These are phyloP conservation scores for Thyridium curvatum DNA, from an alignment of 2,329 filamentous ascomycete species.

Conservation along the genomic window DNA sequence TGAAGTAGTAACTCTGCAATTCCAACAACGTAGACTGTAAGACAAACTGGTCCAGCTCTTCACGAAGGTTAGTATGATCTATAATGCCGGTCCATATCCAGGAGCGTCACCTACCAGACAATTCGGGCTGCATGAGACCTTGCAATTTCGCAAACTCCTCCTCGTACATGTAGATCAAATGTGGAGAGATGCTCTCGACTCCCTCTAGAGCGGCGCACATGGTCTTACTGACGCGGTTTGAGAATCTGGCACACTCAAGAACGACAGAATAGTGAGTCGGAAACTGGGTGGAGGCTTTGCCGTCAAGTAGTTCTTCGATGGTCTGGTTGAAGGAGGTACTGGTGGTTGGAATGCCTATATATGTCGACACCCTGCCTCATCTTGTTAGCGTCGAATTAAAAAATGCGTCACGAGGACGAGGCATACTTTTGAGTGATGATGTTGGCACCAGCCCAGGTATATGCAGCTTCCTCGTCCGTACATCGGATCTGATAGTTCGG, in stretches of 20 bases:
- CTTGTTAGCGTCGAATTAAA: neutral
- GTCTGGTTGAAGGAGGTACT: slow-evolving; percentile 40
- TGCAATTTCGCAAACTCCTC: slow-evolving; percentile 45
- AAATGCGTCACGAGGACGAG: too few species aligned
- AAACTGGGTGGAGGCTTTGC: slow-evolving; percentile 28
- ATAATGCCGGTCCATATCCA: neutral
- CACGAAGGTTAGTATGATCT: slow-evolving; percentile 7
- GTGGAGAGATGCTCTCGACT: slow-evolving; percentile 36
- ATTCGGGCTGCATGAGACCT: slow-evolving; percentile 35
- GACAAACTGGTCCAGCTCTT: slow-evolving; percentile 43
- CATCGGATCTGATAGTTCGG: slow-evolving; percentile 33
- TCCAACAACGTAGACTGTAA: slow-evolving; percentile 44
- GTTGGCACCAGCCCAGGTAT: slow-evolving; percentile 47
- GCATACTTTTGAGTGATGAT: slow-evolving; percentile 42
- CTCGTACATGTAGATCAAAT: slow-evolving; percentile 41
- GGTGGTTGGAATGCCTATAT: slow-evolving; percentile 39
- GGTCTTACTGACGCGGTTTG: slow-evolving; percentile 40
- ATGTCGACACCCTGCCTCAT: slow-evolving; percentile 22
- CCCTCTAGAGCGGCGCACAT: slow-evolving; percentile 41
- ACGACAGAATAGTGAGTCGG: slow-evolving; percentile 38
- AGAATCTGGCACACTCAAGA: slow-evolving; percentile 44
- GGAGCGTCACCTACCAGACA: slow-evolving; percentile 31
- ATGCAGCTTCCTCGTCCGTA: slow-evolving; percentile 45
- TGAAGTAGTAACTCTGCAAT: slow-evolving; percentile 47
- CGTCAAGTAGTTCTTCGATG: slow-evolving; percentile 37